Evolutionary conservation across 352 stramenopile genomes (phyloP).

Genomic region (Plasmopara viticola): DNA sequence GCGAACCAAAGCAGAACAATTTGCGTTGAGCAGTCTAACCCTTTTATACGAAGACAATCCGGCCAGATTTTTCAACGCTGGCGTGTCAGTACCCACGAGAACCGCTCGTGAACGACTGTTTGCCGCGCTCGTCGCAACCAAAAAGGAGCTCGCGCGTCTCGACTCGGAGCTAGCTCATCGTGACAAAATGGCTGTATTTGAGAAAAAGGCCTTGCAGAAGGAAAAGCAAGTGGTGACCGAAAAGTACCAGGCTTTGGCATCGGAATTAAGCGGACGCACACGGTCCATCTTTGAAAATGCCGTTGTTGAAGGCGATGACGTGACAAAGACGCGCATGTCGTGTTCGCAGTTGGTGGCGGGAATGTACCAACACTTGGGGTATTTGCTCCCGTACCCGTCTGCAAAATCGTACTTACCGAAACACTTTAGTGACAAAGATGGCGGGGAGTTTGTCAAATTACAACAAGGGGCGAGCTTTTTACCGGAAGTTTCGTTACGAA

Average conservation of each 20-base stretch:
- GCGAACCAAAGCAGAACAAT: conserved; percentile 45
- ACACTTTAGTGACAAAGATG: conserved; percentile 56
- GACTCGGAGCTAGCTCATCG: conserved; percentile 62
- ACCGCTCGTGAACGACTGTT: conserved; percentile 72
- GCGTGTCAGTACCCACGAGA: conserved; percentile 58
- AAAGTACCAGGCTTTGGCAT: conserved; percentile 52
- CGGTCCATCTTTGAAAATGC: conserved; percentile 83
- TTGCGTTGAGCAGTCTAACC: conserved; percentile 52
- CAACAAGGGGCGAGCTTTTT: conserved; percentile 66
- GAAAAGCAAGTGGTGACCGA: conserved; percentile 43
- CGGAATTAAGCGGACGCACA: conserved; percentile 50
- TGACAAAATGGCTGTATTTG: conserved; percentile 66
- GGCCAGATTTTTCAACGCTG: conserved; percentile 71
- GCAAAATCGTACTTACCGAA: conserved; percentile 85
- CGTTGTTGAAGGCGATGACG: conserved; percentile 25
- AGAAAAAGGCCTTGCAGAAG: conserved; percentile 56
- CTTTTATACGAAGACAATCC: conserved; percentile 75
- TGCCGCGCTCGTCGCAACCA: conserved; percentile 49
- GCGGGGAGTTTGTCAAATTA: conserved; percentile 62
- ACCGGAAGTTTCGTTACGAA: conserved; percentile 62
- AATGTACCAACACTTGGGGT: conserved; percentile 73
- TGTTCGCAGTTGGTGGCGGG: conserved; percentile 77
- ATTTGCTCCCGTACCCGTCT: conserved; percentile 76
- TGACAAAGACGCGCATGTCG: conserved; percentile 52
- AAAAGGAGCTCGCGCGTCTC: conserved; percentile 56